These are phyloP conservation scores for Mytilinidion resinicola DNA, from an alignment of 495 filamentous ascomycete species.

Conservation along the genomic window DNA sequence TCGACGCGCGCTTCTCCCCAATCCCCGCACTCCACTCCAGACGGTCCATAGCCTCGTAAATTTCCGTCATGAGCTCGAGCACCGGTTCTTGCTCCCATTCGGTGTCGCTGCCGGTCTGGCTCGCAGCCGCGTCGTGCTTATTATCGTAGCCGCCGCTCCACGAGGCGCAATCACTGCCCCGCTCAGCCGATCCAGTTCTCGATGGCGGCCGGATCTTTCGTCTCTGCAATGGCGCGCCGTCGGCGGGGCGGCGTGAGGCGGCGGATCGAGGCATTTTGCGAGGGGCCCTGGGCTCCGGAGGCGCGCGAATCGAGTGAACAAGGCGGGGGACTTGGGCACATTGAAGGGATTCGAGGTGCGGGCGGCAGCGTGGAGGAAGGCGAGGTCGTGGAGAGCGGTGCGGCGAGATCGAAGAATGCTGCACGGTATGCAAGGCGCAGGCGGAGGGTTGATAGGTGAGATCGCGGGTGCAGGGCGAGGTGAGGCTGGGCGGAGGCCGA, in stretches of 20 bases:
- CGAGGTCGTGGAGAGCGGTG: background rate
- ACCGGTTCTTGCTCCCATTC: slow-evolving; percentile 9
- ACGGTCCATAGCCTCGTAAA: slow-evolving; percentile 15
- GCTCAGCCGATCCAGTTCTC: slow-evolving; percentile 35
- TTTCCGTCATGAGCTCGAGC: slow-evolving; percentile 16
- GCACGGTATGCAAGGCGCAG: background rate
- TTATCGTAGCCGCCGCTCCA: background rate
- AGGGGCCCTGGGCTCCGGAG: slow-evolving; percentile 15
- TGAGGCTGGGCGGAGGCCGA: background rate
- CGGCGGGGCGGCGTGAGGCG: slow-evolving; percentile 28
- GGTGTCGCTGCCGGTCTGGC: slow-evolving; percentile 3
- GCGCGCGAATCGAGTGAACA: slow-evolving; percentile 21
- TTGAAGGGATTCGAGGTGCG: slow-evolving; percentile 21
- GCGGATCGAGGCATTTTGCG: slow-evolving; percentile 33
- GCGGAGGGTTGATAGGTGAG: background rate
- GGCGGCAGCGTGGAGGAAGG: slow-evolving; percentile 8
- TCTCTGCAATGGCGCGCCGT: slow-evolving; percentile 28
- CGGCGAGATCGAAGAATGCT: background rate
- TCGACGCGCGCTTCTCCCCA: background rate
- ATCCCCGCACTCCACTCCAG: slow-evolving; percentile 7
- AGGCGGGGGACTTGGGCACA: slow-evolving; percentile 26
- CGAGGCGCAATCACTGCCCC: slow-evolving; percentile 6
- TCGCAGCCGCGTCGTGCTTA: background rate
- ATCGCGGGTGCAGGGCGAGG: background rate
- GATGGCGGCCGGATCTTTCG: slow-evolving; percentile 28